Evolutionary conservation across 768 basidiomycete genomes (phyloP).

Genomic region (Mycena filopes): DNA sequence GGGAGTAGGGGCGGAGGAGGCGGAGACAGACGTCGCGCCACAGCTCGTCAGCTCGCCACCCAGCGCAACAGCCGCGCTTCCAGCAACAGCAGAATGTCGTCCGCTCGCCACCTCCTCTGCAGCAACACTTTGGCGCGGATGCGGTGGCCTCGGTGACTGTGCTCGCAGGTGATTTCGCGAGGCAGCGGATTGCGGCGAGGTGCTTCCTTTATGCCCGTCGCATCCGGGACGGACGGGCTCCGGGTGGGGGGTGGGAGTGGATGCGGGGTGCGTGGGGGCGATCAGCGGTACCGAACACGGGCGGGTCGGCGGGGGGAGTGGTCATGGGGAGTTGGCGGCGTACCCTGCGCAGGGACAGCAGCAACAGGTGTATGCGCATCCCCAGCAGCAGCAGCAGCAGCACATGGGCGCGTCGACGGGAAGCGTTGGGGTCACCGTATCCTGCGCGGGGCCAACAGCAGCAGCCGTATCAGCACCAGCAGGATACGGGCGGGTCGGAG

Average conservation of each 20-base stretch:
- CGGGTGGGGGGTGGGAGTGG: neutral
- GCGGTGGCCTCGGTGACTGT: slow-evolving; percentile 24
- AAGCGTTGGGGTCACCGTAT: no score
- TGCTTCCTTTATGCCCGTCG: slow-evolving; percentile 20
- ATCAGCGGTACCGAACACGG: slow-evolving; percentile 24
- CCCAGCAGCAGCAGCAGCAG: slow-evolving; percentile 3
- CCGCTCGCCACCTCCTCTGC: no score
- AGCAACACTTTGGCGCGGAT: neutral
- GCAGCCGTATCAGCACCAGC: slow-evolving; percentile 3
- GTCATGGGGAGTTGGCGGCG: neutral
- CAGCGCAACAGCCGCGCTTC: neutral
- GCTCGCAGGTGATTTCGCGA: slow-evolving; percentile 23
- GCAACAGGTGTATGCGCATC: no score
- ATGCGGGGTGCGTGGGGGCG: neutral
- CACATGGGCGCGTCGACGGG: no score
- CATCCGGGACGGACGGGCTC: slow-evolving; percentile 6
- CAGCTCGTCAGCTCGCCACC: no score
- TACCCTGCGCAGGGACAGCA: slow-evolving; percentile 30
- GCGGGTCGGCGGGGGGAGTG: slow-evolving; percentile 14
- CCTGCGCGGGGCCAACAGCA: neutral
- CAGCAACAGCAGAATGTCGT: neutral
- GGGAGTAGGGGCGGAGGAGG: no score
- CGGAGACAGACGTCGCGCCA: slow-evolving; percentile 56
- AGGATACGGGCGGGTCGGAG: neutral
- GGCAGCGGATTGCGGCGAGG: slow-evolving; percentile 10